Evolutionary conservation across 2,329 filamentous ascomycete genomes (phyloP).

Genomic region (Gyromitra esculenta): DNA sequence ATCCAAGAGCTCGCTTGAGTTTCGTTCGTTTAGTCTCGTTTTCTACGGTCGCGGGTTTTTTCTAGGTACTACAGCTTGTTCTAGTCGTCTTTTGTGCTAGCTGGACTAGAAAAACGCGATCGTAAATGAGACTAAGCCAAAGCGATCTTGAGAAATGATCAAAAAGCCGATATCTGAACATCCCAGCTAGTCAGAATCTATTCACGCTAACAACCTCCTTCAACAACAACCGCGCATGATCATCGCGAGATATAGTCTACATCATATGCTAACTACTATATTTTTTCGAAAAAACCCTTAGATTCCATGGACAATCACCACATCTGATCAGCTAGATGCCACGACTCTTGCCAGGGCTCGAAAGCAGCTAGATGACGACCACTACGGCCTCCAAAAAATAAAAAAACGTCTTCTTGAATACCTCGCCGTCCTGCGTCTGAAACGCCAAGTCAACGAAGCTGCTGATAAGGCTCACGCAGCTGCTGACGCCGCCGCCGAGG

Average conservation of each 20-base stretch:
- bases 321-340: slow-evolving; percentile 83
- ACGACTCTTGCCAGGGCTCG: slow-evolving; percentile 81
- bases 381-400: slow-evolving; percentile 95
- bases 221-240: background rate
- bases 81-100: background rate
- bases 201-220: background rate
- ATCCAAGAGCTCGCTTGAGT: background rate
- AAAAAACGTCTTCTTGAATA: slow-evolving; percentile 97
- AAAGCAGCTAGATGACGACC: slow-evolving; percentile 92
- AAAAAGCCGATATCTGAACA: slow-evolving; percentile 7
- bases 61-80: background rate
- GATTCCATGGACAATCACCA: slow-evolving; percentile 88
- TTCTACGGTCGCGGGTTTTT: background rate
- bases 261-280: slow-evolving; percentile 29
- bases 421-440: slow-evolving; percentile 91
- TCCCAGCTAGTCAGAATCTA: background rate
- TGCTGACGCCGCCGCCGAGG: slow-evolving; percentile 62
- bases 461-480: slow-evolving; percentile 69
- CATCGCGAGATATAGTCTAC: slow-evolving; percentile 6
- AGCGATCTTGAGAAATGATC: slow-evolving; percentile 8
- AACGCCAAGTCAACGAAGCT: slow-evolving; percentile 87
- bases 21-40: background rate
- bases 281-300: slow-evolving; percentile 40
- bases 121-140: slow-evolving; percentile 5
- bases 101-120: slow-evolving; percentile 14